Base-by-base conservation (phyloP, 2,329 filamentous ascomycete genomes). In the Aureobasidium sp. region DNA sequence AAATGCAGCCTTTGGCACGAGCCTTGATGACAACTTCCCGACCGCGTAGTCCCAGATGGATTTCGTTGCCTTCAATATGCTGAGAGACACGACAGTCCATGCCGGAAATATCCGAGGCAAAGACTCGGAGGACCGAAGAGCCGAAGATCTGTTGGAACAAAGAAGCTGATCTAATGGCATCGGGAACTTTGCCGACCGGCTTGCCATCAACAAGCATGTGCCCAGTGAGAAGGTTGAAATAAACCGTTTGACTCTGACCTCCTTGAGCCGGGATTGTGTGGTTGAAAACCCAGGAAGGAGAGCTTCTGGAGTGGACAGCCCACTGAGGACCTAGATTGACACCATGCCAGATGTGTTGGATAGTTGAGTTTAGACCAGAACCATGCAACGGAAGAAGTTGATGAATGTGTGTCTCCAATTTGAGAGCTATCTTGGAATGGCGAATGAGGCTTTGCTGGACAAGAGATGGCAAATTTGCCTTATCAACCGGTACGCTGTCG, bases 1-100 rank as follows among this genome's bases (percentile, higher is more conserved):
- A 70, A 0, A 80, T 23, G 0, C 64, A 55, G 0, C 67, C 23
- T 10, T 48, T 3, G 3, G 71, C 71, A 0, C 68, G 66, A 0
- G 84, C 83, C 40, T 80, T 78, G 4, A 90, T 79, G 0, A 88
- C 69, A 0, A 86, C 69, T 0, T 67, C 33, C 0, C 72, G 70
- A 1, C 76, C 66, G 0, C 82, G 78, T 20, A 83, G 80, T 0
- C 89, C 88, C 45, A 92, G 71, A 71, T 92, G 87, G 1, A 92
- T 75, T 2, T 79, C 69, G 68, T 86, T 79, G 0, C 72, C 77
- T 1, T 79, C 67, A 20, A 80, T 74, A 42, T 66, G 1, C 73
- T 75, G 65, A 62, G 78, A 78, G 5, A 86, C 72, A 31, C 78
- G 76, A 64, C 88, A 85, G 0, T 80, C 81, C 85, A 91, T 89